Evolutionary conservation across 371 early-diverging fungal genomes (phyloP).

Genomic region (Smittium mucronatum): DNA sequence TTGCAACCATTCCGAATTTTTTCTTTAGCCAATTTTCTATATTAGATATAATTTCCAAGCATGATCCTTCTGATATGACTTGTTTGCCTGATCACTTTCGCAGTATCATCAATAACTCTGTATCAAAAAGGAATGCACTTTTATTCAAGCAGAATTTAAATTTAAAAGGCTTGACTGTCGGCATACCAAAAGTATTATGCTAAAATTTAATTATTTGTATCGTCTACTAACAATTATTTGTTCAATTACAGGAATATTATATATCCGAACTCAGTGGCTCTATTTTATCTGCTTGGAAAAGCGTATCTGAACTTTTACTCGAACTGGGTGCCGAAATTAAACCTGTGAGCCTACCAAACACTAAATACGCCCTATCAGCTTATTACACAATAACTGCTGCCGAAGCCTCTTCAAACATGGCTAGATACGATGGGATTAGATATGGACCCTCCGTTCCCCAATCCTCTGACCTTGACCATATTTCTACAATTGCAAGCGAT

Average conservation of each 20-base stretch:
- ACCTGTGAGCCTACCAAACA: constrained; percentile 56
- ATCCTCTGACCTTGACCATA: not conserved
- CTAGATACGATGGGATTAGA: constrained; percentile 76
- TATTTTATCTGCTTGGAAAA: constrained; percentile 45
- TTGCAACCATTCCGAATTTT: no score
- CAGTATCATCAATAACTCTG: no score
- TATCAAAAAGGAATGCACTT: no score
- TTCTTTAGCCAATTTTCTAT: no score
- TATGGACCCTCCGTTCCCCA: constrained; percentile 42
- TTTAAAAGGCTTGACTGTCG: no score
- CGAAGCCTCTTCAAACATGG: constrained; percentile 83
- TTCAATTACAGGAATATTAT: constrained; percentile 42
- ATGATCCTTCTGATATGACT: no score
- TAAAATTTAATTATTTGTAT: no score
- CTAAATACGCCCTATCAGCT: constrained; percentile 55
- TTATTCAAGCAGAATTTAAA: no score
- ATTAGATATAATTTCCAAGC: no score
- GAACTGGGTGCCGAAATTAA: constrained; percentile 52
- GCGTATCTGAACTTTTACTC: constrained; percentile 40
- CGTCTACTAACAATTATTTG: constrained; percentile 15
- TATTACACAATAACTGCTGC: constrained; percentile 83
- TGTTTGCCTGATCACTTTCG: no score
- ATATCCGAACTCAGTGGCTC: constrained; percentile 48
- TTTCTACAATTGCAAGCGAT: constrained; percentile 15
- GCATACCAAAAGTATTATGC: no score